Base-by-base conservation (phyloP, 305 asterid genomes). In the Fraxinus sp. region DNA sequence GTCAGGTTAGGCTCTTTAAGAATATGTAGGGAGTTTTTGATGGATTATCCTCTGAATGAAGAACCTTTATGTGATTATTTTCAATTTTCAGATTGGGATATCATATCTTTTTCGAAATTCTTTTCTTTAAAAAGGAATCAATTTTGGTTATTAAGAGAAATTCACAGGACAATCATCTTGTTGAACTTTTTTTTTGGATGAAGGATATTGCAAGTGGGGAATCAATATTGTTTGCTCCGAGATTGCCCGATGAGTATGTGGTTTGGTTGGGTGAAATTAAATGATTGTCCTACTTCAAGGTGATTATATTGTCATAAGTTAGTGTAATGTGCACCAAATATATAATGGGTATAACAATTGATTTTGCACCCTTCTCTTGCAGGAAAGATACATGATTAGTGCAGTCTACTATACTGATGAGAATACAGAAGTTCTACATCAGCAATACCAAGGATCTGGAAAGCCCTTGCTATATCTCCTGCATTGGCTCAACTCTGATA, bases 261-360 rank as follows among this genome's bases (percentile, higher is more conserved):
- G 91, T 94, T 87, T 95, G 99, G 99, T 80, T 91, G 93, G 98
- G 99, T 79, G 90, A 94, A 86, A 94, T 95, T 88, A 93, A 94
- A 91, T 89, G 93, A 37, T 39, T 84, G 71, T 82, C 97, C 84
- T 86, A 90, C 91, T 94, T 91, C 92, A 92, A 93, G 98, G 97
- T 94, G 81, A 88, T 49, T 83, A 44, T 74, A 72, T 37, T 59
- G 62, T 84, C 35, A 39, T 68, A 26, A 36, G 49, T 76, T 70
- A 33, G 76, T 26, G 70, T 24, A 64, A 62, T 36, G 32, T 57
- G 18, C 78, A 81, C 62, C 59, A 75, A 55, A 81, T 80, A 74
- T 64, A 74, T 62, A 80, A 70, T 75, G 36, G 36, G 24, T 75
- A 26, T 82, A 20, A 26, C 3, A 52, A 79, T 46, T 46, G 77